Evolutionary conservation across 495 filamentous ascomycete species (phyloP).

Genomic region (Lophium mytilinum): DNA sequence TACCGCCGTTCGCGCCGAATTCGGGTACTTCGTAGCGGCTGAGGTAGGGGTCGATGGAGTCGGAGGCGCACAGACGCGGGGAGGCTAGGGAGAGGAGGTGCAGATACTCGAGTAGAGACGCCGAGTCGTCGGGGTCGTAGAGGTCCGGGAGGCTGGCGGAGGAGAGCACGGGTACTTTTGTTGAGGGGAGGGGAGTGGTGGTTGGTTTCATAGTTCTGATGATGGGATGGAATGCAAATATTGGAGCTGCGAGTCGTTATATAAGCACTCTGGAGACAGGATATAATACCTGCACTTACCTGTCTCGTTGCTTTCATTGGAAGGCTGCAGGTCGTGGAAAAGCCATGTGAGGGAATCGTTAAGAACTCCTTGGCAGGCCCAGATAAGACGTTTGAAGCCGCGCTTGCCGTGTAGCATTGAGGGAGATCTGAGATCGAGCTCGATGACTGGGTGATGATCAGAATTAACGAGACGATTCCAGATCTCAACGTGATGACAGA

Average conservation of each 20-base stretch:
- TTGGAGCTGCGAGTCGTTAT: neutral
- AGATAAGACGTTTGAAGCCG: slow-evolving; percentile 75
- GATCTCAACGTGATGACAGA: slow-evolving; percentile 33
- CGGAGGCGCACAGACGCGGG: slow-evolving; percentile 56
- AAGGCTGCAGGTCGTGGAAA: slow-evolving; percentile 56
- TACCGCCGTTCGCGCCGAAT: slow-evolving; percentile 1
- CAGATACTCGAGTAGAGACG: slow-evolving; percentile 69
- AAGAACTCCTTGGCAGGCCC: slow-evolving; percentile 78
- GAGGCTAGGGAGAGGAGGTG: slow-evolving; percentile 64
- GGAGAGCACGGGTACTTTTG: neutral
- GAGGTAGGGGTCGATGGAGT: slow-evolving; percentile 72
- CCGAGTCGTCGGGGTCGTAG: slow-evolving; percentile 15
- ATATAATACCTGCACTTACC: neutral
- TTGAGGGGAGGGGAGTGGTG: neutral
- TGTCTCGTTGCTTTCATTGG: neutral
- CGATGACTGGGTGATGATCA: slow-evolving; percentile 50
- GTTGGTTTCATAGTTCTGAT: slow-evolving; percentile 2
- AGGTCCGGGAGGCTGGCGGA: slow-evolving; percentile 1
- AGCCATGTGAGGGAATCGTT: slow-evolving; percentile 68
- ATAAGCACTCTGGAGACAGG: neutral
- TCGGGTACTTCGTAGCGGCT: slow-evolving; percentile 68
- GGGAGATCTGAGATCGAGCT: slow-evolving; percentile 68
- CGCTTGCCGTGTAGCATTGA: slow-evolving; percentile 90
- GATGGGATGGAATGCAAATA: slow-evolving; percentile 12
- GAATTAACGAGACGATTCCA: neutral